Base-by-base conservation (phyloP, 2,329 filamentous ascomycete genomes). In the Claviceps humidiphila region DNA sequence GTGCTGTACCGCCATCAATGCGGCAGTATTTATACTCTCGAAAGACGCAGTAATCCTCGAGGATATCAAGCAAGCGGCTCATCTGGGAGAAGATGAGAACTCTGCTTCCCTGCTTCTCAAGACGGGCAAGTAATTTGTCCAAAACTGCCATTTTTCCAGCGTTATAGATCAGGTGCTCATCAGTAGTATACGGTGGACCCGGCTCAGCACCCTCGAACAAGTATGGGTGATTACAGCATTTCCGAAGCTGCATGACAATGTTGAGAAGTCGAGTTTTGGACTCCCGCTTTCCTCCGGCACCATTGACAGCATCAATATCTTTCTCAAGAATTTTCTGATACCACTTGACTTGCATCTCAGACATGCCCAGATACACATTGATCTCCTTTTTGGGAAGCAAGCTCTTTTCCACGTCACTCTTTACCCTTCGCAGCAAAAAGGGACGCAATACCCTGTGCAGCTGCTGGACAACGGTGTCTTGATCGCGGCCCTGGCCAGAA, bases 51-150 rank as follows among this genome's bases (percentile, higher is more conserved):
- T 98, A 98, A 66, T 98, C 93, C 65, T 98, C 93, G 16, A 98
- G 77, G 51, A 98, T 98, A 64, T 98, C 93, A 43, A 98, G 74
- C 41, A 96, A 77, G 78, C 93, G 88, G 63, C 90, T 96, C 93
- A 98, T 98, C 64, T 98, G 93, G 0, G 93, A 98, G 72, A 98
- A 98, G 60, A 98, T 97, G 52, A 98, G 79, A n/a, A 98, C 89
- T 58, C 93, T 81, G 64, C 90, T 97, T 43, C 89, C 93, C 64
- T 95, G 85, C 47, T 78, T 80, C 68, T 90, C 78, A 72, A 98
- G 81, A 47, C 90, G 82, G 61, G 78, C 83, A 48, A 98, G 75
- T 11, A 98, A 80, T 70, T 89, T 95, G 73, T 98, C 93, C 17
- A 98, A 78, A 64, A 98, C 89, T 37, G 89, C 81, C 93, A 98